These are phyloP conservation scores for Suillus occidentalis DNA, from an alignment of 768 basidiomycete genomes.

Conservation along the genomic window DNA sequence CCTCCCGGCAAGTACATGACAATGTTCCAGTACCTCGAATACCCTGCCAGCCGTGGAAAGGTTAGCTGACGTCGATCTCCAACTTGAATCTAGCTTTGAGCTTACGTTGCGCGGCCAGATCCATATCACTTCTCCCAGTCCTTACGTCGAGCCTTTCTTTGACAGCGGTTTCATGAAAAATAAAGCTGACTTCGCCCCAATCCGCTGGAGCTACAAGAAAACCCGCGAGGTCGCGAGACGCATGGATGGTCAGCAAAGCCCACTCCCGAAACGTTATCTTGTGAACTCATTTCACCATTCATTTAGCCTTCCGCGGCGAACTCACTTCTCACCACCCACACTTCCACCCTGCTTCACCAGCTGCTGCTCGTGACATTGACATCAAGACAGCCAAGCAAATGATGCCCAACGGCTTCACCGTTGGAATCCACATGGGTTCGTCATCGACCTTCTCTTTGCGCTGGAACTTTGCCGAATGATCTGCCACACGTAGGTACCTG, in stretches of 20 bases:
- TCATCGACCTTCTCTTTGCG: conserved; percentile 4
- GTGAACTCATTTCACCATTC: not conserved
- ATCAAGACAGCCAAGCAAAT: conserved; percentile 65
- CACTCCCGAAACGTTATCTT: not conserved
- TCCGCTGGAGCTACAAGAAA: conserved; percentile 79
- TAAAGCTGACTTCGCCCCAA: conserved; percentile 75
- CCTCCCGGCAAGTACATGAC: conserved; percentile 73
- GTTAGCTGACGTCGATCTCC: conserved; percentile 24
- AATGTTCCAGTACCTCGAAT: conserved; percentile 79
- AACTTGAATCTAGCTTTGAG: not conserved
- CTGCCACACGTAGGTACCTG: conserved; percentile 41
- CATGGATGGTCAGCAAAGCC: conserved; percentile 54
- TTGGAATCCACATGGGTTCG: conserved; percentile 71
- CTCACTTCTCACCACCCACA: conserved; percentile 71
- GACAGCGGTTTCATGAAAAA: conserved; percentile 81
- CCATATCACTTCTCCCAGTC: conserved; percentile 59
- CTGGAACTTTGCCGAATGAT: not conserved
- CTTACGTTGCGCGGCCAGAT: conserved; percentile 39
- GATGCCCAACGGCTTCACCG: conserved; percentile 59
- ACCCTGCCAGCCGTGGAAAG: conserved; percentile 73
- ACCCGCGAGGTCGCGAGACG: conserved; percentile 69
- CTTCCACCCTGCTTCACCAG: conserved; percentile 70
- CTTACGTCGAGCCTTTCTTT: conserved; percentile 63
- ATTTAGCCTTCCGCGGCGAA: conserved; percentile 66
- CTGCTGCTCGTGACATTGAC: conserved; percentile 61